Percentiles rank a stretch among this genome's conserved stretches.
phyloP scores from a whole-genome alignment of 371 early-diverging fungal genomes.

The Zopfochytrium polystomum region DNA sequence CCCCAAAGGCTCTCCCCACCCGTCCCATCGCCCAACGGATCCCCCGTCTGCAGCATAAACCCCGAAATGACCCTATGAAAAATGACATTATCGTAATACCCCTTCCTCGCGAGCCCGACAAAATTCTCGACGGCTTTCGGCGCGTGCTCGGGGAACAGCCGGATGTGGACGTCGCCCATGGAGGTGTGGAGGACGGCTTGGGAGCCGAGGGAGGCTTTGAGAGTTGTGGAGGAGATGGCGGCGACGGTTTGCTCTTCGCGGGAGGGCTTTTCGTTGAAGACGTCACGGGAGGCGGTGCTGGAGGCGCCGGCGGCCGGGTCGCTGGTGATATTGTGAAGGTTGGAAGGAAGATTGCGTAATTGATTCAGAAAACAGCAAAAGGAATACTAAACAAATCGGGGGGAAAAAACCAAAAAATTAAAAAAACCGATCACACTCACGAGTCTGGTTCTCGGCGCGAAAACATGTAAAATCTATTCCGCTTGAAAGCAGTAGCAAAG shows the following conservation, averaged over 20 bases:
- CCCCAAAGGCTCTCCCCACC: constrained; percentile 97
- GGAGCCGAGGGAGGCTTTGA: constrained; percentile 60
- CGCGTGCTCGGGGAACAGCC: constrained; percentile 79
- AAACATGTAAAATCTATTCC: constrained; percentile 91
- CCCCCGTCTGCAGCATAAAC: constrained; percentile 73
- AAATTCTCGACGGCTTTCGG: constrained; percentile 94
- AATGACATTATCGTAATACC: constrained; percentile 45
- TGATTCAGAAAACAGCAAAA: too few relatives aligned
- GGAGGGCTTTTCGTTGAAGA: constrained; percentile 95
- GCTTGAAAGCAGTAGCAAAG: constrained; percentile 84
- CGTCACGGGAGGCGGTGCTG: constrained; percentile 63
- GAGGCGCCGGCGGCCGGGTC: constrained; percentile 34
- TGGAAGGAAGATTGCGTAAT: too few relatives aligned
- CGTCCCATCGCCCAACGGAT: constrained; percentile 78
- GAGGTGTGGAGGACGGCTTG: constrained; percentile 80
- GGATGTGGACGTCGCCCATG: constrained; percentile 79
- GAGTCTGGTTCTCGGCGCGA: constrained; percentile 83
- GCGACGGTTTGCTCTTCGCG: constrained; percentile 93
- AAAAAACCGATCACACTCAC: too few relatives aligned
- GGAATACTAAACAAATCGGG: too few relatives aligned
- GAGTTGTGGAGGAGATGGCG: constrained; percentile 53
- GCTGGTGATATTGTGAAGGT: too few relatives aligned
- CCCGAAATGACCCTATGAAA: constrained; percentile 68
- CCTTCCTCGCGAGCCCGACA: constrained; percentile 76
- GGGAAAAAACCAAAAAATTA: too few relatives aligned